These are phyloP conservation scores for Cadophora sp. DNA, from an alignment of 2,329 filamentous ascomycete species.

Conservation along the genomic window DNA sequence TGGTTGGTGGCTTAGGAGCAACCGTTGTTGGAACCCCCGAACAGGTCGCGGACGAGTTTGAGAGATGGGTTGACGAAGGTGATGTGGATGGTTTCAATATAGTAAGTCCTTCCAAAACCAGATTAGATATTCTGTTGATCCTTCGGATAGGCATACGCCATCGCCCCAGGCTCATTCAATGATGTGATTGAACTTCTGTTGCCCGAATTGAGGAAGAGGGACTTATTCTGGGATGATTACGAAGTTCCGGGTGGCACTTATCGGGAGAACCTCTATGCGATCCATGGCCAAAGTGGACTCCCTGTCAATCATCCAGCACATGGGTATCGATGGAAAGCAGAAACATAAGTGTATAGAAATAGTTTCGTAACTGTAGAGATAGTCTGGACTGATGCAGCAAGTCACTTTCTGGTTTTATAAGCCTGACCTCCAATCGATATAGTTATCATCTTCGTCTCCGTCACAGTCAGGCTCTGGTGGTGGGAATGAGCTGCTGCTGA, in stretches of 20 bases:
- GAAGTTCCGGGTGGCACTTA: conserved; percentile 62
- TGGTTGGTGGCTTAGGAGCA: conserved; percentile 20
- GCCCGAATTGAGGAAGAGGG: conserved; percentile 65
- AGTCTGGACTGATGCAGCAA: background rate
- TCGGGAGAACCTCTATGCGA: conserved; percentile 64
- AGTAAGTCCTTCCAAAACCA: conserved; percentile 38
- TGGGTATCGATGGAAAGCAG: conserved; percentile 50
- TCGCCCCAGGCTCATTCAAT: conserved; percentile 71
- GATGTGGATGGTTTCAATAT: conserved; percentile 80
- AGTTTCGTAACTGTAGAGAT: too few species aligned
- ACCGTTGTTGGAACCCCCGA: conserved; percentile 16
- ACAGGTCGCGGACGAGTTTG: conserved; percentile 56
- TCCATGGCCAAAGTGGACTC: conserved; percentile 55
- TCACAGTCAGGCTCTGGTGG: background rate
- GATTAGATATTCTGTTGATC: background rate
- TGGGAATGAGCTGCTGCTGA: background rate
- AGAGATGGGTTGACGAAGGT: conserved; percentile 70
- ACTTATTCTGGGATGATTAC: conserved; percentile 57
- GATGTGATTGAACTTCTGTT: conserved; percentile 70
- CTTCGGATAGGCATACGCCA: conserved; percentile 53
- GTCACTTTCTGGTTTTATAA: background rate
- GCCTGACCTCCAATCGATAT: background rate
- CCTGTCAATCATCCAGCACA: conserved; percentile 53
- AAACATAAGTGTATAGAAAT: background rate
- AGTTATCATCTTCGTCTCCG: background rate